A percentile compares a stretch with the other conserved stretches of the same genome.
phyloP scores from a whole-genome alignment of 2,329 filamentous ascomycete genomes.

The Clarireedia hainanense region DNA sequence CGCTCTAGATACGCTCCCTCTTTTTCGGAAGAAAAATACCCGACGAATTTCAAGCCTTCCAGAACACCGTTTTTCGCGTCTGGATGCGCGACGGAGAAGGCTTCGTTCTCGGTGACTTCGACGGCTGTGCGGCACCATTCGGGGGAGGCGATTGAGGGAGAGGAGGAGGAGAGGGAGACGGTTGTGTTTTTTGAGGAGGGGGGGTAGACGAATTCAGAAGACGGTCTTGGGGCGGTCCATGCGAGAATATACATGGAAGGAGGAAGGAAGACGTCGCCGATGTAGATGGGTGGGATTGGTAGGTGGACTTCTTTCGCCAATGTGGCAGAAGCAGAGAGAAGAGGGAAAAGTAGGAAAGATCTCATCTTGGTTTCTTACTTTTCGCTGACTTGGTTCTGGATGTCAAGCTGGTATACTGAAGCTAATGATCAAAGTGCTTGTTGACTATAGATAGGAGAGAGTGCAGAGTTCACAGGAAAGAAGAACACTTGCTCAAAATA shows the following conservation, averaged over 20 bases:
- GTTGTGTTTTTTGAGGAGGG: neutral
- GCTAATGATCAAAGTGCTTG: too few relatives aligned
- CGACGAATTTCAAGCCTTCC: constrained; percentile 17
- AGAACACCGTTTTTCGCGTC: constrained; percentile 10
- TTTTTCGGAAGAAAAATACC: constrained; percentile 17
- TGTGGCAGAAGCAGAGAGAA: constrained; percentile 5
- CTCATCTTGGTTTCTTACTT: too few relatives aligned
- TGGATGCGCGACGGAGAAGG: constrained; percentile 13
- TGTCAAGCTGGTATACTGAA: too few relatives aligned
- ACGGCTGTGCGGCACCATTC: constrained; percentile 22
- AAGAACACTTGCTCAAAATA: too few relatives aligned
- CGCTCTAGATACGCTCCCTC: constrained; percentile 17
- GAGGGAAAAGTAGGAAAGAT: neutral
- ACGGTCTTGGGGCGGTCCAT: constrained; percentile 15
- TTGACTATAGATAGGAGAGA: too few relatives aligned
- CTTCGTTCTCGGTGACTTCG: constrained; percentile 12
- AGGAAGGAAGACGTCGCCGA: constrained; percentile 25
- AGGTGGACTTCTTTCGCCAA: constrained; percentile 4
- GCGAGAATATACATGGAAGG: constrained; percentile 24
- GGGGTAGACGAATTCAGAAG: neutral
- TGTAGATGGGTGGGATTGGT: constrained; percentile 21
- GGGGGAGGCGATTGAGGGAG: constrained; percentile 4
- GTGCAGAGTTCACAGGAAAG: too few relatives aligned
- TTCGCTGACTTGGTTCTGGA: too few relatives aligned
- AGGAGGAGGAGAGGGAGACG: neutral